Conservation (phyloP, 257 asterid species). For the Agastache rugosa region DNA sequence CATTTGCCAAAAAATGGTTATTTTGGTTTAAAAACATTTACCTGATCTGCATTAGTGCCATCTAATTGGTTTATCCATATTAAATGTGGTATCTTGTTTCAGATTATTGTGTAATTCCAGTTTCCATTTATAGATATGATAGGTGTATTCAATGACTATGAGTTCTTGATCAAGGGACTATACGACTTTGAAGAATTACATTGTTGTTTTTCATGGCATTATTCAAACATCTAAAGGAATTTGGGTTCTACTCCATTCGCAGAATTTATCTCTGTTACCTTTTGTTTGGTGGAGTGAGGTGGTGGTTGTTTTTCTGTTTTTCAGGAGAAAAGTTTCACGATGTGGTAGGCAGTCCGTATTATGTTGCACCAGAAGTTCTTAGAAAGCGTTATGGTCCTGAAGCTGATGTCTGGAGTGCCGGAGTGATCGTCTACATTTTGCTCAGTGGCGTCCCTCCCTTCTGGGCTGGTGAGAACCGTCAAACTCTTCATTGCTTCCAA, state of each 20-base stretch:
- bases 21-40: not conserved
- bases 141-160: constrained; percentile 7
- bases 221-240: not conserved
- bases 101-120: not conserved
- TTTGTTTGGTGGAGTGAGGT: constrained; percentile 2
- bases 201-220: not conserved
- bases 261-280: not conserved
- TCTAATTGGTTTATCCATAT: constrained; percentile 13
- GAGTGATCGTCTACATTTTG: constrained; percentile 90
- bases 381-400: constrained; percentile 86
- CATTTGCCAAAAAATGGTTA: not conserved
- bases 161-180: not conserved
- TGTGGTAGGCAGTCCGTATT: constrained; percentile 97
- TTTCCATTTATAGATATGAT: not conserved
- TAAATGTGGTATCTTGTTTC: constrained; percentile 20
- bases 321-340: constrained; percentile 81
- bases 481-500: not conserved
- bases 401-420: constrained; percentile 99
- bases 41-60: not conserved
- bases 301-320: constrained; percentile 16
- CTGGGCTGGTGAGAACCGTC: constrained; percentile 81
- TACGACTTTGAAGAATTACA: constrained; percentile 8
- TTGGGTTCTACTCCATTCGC: not conserved
- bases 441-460: constrained; percentile 98
- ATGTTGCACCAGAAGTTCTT: constrained; percentile 97